A percentile compares a stretch with the other conserved stretches of the same genome.
phyloP scores from a whole-genome alignment of 805 yeast genomes.

The Candida takata region DNA sequence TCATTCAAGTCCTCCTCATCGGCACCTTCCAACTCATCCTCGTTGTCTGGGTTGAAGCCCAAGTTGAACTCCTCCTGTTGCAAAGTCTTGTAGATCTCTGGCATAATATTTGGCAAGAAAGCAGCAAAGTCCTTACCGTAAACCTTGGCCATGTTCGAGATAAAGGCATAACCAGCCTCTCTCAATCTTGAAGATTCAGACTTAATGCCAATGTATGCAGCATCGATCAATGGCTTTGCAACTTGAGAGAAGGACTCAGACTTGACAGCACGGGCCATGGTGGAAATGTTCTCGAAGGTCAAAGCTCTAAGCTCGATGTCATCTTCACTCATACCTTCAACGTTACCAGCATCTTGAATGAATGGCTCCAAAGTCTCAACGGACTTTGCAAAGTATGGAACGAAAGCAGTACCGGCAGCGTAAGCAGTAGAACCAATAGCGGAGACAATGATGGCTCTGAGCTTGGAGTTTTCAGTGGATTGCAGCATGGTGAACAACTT shows the following conservation, averaged over 20 bases:
- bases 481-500: conserved; percentile 80
- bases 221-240: conserved; percentile 83
- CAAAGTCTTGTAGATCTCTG: conserved; percentile 75
- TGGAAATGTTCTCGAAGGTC: conserved; percentile 88
- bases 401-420: conserved; percentile 83
- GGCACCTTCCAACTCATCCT: conserved; percentile 28
- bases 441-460: conserved; percentile 77
- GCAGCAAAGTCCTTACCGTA: conserved; percentile 87
- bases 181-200: conserved; percentile 79
- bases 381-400: conserved; percentile 80
- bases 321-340: conserved; percentile 78
- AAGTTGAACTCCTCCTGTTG: conserved; percentile 81
- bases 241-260: conserved; percentile 78
- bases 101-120: conserved; percentile 75
- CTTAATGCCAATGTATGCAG: conserved; percentile 73
- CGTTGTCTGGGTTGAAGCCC: conserved; percentile 44
- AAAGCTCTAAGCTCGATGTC: conserved; percentile 87
- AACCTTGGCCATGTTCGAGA: conserved; percentile 90
- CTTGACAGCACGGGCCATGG: conserved; percentile 96
- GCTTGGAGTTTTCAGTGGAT: conserved; percentile 60
- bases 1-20: conserved; percentile 56
- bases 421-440: conserved; percentile 97
- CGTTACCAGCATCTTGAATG: conserved; percentile 57
- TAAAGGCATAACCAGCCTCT: conserved; percentile 91
- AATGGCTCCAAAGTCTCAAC: conserved; percentile 77